Evolutionary conservation across 495 filamentous ascomycete genomes (phyloP), one percentile per base, ranked within the genome.

Genomic region (Talaromyces ruber): DNA sequence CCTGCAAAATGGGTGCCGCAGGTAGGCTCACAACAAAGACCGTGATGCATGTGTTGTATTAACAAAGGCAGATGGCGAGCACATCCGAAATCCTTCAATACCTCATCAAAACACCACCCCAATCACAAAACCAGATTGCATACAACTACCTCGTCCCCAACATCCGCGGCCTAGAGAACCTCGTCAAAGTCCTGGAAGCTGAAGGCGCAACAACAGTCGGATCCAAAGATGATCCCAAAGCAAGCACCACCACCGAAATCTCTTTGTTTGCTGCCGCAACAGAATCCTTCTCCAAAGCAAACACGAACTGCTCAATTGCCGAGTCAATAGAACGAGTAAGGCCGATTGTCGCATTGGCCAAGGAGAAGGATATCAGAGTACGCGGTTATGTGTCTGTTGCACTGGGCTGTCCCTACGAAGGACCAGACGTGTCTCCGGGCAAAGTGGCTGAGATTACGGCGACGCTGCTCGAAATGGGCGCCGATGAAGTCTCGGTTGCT

Each of bases 1-100:
- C 83, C 89, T 57, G 93, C 92, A 7, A 97, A 96, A 89, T 98
- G 94, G 94, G 92, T 97, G 22, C 94, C 94, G 28, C 95, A 97
- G 83, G 92, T 94, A 71, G 64, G 74, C 50, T 52, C 9, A 22
- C 21, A 51, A 2, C 37, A 14, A 43, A 2, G 37, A 3, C 12
- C 37, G 1, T 43, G 37, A 43, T 32, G 30, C 4, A 4, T 9
- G 37, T 2, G 37, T 1, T 4, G 39, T 45, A 54, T 6, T 28
- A 54, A 54, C 22, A 1, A n/a, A 9, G 4, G 22, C 28, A 97
- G 91, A 98, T 98, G 94, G 90, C 89, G 30, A 91, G 92, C 64
- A 96, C 93, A 0, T 80, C 84, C 63, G 85, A 92, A 53, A 92
- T 98, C 52, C 86, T 96, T 43, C 77, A 88, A 58, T 79, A 89